Percentiles rank a stretch among this genome's conserved stretches.
These are phyloP conservation scores for Calonectria henricotiae DNA, from an alignment of 2,329 filamentous ascomycete species.

Conservation along the genomic window DNA sequence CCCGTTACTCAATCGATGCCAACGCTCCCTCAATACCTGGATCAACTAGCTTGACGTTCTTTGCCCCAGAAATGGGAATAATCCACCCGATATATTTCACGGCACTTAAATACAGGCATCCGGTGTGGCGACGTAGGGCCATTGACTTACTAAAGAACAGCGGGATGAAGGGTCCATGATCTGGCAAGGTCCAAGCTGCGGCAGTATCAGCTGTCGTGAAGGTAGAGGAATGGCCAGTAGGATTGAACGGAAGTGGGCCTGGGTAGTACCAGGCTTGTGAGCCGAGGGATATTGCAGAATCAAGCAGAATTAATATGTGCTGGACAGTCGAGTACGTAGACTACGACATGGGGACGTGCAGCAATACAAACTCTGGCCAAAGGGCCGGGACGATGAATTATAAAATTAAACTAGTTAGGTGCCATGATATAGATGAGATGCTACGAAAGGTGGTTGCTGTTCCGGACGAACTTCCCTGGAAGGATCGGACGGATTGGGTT, in stretches of 20 bases:
- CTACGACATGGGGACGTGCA: background rate
- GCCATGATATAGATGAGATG: slow-evolving; percentile 30
- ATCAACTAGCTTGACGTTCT: slow-evolving; percentile 25
- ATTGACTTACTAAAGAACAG: slow-evolving; percentile 25
- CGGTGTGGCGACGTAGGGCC: slow-evolving; percentile 40
- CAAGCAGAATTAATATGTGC: slow-evolving; percentile 10
- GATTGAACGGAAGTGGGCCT: background rate
- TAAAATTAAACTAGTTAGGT: slow-evolving; percentile 18
- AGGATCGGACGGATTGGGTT: slow-evolving; percentile 29
- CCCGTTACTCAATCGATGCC: fast-evolving
- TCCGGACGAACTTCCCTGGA: slow-evolving; percentile 24
- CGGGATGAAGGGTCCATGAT: slow-evolving; percentile 45
- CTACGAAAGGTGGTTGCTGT: slow-evolving; percentile 6
- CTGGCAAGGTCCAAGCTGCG: slow-evolving; percentile 35
- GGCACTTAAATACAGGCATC: slow-evolving; percentile 42
- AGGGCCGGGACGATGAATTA: background rate
- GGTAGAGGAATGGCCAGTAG: slow-evolving; percentile 31
- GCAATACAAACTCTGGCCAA: background rate
- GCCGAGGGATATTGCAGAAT: slow-evolving; percentile 10
- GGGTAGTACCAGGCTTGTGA: background rate
- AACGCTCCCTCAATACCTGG: fast-evolving
- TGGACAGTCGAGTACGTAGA: slow-evolving; percentile 17
- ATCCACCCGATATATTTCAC: slow-evolving; percentile 42
- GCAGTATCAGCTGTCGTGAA: slow-evolving; percentile 27
- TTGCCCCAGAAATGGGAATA: slow-evolving; percentile 43